These are phyloP conservation scores for Saccharomyces pastorianus DNA, from an alignment of 1,139 yeast species.

Conservation along the genomic window DNA sequence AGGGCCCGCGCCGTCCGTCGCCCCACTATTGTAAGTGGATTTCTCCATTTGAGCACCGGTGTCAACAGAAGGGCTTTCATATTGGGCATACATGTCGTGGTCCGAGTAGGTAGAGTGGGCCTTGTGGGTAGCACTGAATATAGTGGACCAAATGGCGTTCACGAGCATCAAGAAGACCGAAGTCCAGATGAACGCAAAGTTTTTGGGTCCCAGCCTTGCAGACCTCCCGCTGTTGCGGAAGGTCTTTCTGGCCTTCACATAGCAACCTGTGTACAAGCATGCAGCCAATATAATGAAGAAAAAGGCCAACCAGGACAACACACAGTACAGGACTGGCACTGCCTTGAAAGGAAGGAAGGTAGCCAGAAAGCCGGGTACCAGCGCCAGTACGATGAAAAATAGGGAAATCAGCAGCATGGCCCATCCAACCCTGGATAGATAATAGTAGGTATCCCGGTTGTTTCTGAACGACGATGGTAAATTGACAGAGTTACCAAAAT, in stretches of 20 bases:
- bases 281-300: slow-evolving; percentile 52
- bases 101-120: neutral
- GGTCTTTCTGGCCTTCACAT: slow-evolving; percentile 50
- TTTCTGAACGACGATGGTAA: slow-evolving; percentile 47
- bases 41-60: slow-evolving; percentile 1
- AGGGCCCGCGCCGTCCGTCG: slow-evolving; percentile 2
- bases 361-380: slow-evolving; percentile 33
- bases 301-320: slow-evolving; percentile 38
- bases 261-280: slow-evolving; percentile 56
- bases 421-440: slow-evolving; percentile 58
- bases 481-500: slow-evolving; percentile 45
- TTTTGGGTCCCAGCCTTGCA: slow-evolving; percentile 49
- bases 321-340: slow-evolving; percentile 30
- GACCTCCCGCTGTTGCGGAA: slow-evolving; percentile 42
- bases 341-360: slow-evolving; percentile 30
- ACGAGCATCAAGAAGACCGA: slow-evolving; percentile 42
- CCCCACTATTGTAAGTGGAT: slow-evolving; percentile 1
- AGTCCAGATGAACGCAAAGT: slow-evolving; percentile 62
- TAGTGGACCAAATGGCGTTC: slow-evolving; percentile 23
- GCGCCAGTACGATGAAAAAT: slow-evolving; percentile 41
- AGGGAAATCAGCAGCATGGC: slow-evolving; percentile 58
- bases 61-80: slow-evolving; percentile 5
- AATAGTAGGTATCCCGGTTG: slow-evolving; percentile 47
- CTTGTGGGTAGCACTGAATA: slow-evolving; percentile 7
- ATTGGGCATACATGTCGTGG: slow-evolving; percentile 1